phyloP scores from a whole-genome alignment of 169 alveolate genomes.

The Theileria annulata region DNA sequence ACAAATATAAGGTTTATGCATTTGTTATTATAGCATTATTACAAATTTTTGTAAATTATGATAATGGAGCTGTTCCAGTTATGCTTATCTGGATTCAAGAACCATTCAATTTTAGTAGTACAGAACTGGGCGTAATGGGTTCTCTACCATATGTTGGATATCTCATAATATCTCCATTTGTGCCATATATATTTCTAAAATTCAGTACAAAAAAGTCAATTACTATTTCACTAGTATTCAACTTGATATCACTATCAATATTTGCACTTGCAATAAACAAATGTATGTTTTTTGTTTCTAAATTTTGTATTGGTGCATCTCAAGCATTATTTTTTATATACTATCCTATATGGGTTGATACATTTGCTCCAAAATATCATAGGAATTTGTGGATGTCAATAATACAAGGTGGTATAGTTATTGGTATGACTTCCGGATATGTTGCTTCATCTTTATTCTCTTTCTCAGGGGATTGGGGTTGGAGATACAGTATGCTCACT shows the following conservation, averaged over 20 bases:
- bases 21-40: slow-evolving; percentile 42
- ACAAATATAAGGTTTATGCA: not conserved
- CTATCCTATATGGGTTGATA: slow-evolving; percentile 94
- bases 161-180: slow-evolving; percentile 73
- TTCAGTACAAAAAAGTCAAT: slow-evolving; percentile 70
- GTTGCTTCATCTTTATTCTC: slow-evolving; percentile 46
- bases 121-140: slow-evolving; percentile 69
- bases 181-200: slow-evolving; percentile 66
- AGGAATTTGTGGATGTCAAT: slow-evolving; percentile 93
- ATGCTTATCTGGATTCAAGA: slow-evolving; percentile 50
- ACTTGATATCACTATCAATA: slow-evolving; percentile 56
- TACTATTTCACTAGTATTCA: slow-evolving; percentile 47
- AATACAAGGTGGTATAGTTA: slow-evolving; percentile 86
- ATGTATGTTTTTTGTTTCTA: slow-evolving; percentile 74
- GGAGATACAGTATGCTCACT: slow-evolving; percentile 52
- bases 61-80: slow-evolving; percentile 60
- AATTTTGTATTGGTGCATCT: slow-evolving; percentile 88
- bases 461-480: slow-evolving; percentile 2
- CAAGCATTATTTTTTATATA: slow-evolving; percentile 91
- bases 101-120: slow-evolving; percentile 41
- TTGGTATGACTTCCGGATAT: slow-evolving; percentile 84
- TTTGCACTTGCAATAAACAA: slow-evolving; percentile 72
- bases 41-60: slow-evolving; percentile 57
- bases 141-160: slow-evolving; percentile 80
- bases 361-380: slow-evolving; percentile 85